Conservation (phyloP, 768 basidiomycete species). For the Leccinum uliginosum region DNA sequence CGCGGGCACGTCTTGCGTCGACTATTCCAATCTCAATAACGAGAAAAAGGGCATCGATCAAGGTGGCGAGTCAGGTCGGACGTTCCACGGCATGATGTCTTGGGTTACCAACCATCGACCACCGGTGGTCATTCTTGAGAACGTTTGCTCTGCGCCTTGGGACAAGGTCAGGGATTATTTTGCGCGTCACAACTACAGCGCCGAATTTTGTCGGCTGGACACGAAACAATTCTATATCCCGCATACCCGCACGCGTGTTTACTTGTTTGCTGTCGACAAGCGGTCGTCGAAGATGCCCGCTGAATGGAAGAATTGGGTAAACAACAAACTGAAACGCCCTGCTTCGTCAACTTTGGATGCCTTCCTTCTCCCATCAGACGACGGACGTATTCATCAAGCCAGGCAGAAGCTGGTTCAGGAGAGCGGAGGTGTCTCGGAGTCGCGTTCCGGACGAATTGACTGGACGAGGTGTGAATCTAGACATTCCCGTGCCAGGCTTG, state of each 20-base stretch:
- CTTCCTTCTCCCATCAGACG: slow-evolving; percentile 87
- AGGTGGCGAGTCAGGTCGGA: slow-evolving; percentile 89
- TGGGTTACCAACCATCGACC: slow-evolving; percentile 88
- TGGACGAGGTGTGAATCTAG: slow-evolving; percentile 93
- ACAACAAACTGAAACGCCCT: slow-evolving; percentile 65
- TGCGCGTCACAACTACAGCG: slow-evolving; percentile 69
- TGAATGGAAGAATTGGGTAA: slow-evolving; percentile 63
- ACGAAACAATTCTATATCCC: slow-evolving; percentile 92
- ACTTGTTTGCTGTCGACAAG: slow-evolving; percentile 76
- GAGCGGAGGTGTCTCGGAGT: slow-evolving; percentile 52
- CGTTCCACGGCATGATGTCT: slow-evolving; percentile 91
- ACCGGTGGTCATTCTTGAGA: slow-evolving; percentile 90
- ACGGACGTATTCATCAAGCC: slow-evolving; percentile 86
- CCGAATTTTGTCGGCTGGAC: slow-evolving; percentile 65
- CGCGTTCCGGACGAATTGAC: slow-evolving; percentile 72
- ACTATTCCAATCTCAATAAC: slow-evolving; percentile 95
- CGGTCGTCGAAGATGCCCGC: slow-evolving; percentile 55
- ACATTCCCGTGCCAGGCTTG: slow-evolving; percentile 81
- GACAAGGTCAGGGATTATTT: slow-evolving; percentile 70
- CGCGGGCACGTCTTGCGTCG: slow-evolving; percentile 95
- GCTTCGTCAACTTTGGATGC: slow-evolving; percentile 89
- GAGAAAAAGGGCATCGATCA: slow-evolving; percentile 86
- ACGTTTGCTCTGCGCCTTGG: slow-evolving; percentile 93
- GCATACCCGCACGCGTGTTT: slow-evolving; percentile 89
- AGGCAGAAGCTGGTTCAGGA: slow-evolving; percentile 79